Evolutionary conservation across 2,329 filamentous ascomycete genomes (phyloP).

Genomic region (Capronia coronata): DNA sequence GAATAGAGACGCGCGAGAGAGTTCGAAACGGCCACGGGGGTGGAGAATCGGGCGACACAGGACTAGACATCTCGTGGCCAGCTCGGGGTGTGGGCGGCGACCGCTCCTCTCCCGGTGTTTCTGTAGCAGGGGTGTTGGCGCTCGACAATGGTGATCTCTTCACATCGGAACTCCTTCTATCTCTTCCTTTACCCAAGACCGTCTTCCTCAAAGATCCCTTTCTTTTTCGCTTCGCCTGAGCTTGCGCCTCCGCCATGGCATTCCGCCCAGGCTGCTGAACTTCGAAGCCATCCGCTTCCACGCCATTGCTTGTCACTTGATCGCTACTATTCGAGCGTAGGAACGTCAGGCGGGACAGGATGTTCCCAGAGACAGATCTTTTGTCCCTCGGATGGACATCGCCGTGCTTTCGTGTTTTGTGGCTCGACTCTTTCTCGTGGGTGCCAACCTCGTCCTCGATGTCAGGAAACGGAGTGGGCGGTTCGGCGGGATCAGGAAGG

Average conservation of each 20-base stretch:
- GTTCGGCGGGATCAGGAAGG: conserved; percentile 15
- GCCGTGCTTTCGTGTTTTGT: conserved; percentile 14
- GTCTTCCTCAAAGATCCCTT: conserved; percentile 84
- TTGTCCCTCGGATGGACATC: conserved; percentile 36
- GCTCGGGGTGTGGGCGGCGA: conserved; percentile 21
- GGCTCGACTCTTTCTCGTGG: conserved; percentile 20
- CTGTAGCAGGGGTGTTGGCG: conserved; percentile 10
- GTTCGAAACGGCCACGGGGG: conserved; percentile 27
- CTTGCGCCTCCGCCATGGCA: conserved; percentile 45
- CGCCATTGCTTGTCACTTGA: conserved; percentile 31
- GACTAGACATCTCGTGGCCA: conserved; percentile 17
- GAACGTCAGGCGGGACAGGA: conserved; percentile 65
- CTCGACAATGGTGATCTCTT: conserved; percentile 38
- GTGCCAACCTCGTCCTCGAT: conserved; percentile 23
- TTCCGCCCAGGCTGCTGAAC: conserved; percentile 32
- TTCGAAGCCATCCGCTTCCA: conserved; percentile 28
- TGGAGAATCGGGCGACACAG: conserved; percentile 24
- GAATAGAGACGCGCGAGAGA: conserved; percentile 26
- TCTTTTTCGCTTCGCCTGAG: conserved; percentile 53
- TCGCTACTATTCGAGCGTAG: conserved; percentile 46
- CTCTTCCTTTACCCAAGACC: conserved; percentile 66
- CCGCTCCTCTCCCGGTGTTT: conserved; percentile 20
- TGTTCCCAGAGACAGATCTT: conserved; percentile 55
- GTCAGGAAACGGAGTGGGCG: conserved; percentile 23
- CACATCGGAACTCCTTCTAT: conserved; percentile 52